Evolutionary conservation across 805 yeast species (phyloP).

Genomic region (Candida odintsovae): DNA sequence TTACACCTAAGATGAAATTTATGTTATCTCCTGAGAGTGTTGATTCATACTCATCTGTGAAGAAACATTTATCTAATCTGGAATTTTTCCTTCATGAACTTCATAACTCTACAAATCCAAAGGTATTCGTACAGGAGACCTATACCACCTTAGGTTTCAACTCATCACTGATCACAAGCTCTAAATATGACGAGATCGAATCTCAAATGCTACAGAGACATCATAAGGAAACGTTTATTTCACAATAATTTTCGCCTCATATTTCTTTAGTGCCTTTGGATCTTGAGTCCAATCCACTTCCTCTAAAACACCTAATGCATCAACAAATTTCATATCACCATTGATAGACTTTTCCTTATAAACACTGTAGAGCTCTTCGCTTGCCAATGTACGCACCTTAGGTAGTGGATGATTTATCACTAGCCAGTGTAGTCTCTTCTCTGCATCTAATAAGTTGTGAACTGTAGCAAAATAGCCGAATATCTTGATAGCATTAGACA

Average conservation of each 20-base stretch:
- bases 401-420: constrained; percentile 28
- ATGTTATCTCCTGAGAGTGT: background rate
- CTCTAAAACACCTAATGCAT: constrained; percentile 9
- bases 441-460: constrained; percentile 13
- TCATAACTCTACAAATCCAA: background rate
- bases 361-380: constrained; percentile 37
- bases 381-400: constrained; percentile 31
- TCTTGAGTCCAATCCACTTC: constrained; percentile 14
- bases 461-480: constrained; percentile 34
- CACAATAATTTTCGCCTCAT: background rate
- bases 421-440: constrained; percentile 22
- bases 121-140: background rate
- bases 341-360: constrained; percentile 27
- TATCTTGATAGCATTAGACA: constrained; percentile 35
- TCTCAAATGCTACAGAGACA: constrained; percentile 1
- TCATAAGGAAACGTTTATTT: background rate
- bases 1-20: background rate
- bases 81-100: background rate
- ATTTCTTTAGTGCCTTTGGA: background rate
- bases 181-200: background rate
- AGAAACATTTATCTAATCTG: background rate
- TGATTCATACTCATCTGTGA: background rate
- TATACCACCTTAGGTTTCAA: background rate
- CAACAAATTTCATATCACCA: constrained; percentile 25
- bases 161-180: constrained; percentile 2